Conservation (phyloP, 805 yeast species). For the Myxozyma geophila region DNA sequence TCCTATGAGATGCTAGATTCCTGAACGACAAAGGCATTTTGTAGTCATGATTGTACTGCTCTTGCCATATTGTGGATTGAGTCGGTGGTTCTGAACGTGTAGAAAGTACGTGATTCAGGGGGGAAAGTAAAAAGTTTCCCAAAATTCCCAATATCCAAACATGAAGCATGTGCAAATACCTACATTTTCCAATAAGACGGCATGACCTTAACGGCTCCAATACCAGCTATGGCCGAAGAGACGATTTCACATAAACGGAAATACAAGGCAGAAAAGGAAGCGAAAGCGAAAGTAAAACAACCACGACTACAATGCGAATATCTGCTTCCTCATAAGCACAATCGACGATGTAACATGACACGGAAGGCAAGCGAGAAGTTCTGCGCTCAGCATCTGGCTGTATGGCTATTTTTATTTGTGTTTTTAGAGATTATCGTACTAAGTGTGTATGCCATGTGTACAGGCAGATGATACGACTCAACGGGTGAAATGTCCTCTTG, state of each 20-base stretch:
- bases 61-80: background rate
- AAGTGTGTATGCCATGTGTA: background rate
- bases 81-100: background rate
- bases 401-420: background rate
- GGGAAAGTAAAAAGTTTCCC: background rate
- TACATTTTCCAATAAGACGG: background rate
- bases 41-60: background rate
- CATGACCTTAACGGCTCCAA: background rate
- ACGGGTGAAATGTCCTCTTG: conserved; percentile 30
- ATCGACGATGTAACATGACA: conserved; percentile 65
- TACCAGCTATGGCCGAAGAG: background rate
- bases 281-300: background rate
- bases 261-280: background rate
- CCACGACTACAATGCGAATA: conserved; percentile 48
- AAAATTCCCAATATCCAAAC: background rate
- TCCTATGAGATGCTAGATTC: conserved; percentile 7
- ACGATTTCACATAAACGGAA: background rate
- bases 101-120: background rate
- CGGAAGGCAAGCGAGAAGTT: conserved; percentile 54
- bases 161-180: background rate
- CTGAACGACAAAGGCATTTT: background rate
- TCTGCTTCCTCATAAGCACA: conserved; percentile 53
- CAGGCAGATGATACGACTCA: background rate
- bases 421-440: background rate
- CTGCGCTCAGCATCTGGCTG: conserved; percentile 66